Conservation (phyloP, 2,329 filamentous ascomycete genomes). For the Clarireedia hainanense region DNA sequence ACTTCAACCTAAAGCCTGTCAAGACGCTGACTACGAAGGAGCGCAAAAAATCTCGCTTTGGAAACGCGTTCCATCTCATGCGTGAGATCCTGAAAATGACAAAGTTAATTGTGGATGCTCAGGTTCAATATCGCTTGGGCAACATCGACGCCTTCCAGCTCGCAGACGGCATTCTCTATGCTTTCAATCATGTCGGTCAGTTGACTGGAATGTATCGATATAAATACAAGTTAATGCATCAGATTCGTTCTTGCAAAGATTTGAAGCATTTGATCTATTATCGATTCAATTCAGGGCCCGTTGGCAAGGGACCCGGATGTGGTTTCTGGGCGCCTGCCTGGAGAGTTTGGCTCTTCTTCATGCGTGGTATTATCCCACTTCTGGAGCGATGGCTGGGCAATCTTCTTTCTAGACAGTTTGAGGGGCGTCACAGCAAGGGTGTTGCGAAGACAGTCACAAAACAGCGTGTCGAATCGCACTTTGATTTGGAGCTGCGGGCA, state of each 20-base stretch:
- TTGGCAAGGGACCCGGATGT: conserved; percentile 94
- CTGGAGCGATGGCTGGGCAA: conserved; percentile 97
- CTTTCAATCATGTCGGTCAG: conserved; percentile 98
- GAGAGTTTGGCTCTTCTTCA: conserved; percentile 99
- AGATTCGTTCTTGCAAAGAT: conserved; percentile 98
- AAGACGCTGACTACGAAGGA: conserved; percentile 98
- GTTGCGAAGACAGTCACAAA: conserved; percentile 99
- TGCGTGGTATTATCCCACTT: conserved; percentile 94
- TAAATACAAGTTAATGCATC: conserved; percentile 99
- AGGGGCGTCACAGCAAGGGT: conserved; percentile 96
- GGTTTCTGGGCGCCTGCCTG: conserved; percentile 99
- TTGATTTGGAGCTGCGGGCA: conserved; percentile 91
- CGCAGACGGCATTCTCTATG: conserved; percentile 96
- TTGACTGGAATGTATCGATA: conserved; percentile 99
- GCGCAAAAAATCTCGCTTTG: conserved; percentile 97
- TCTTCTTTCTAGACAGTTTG: conserved; percentile 91
- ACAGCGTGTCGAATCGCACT: conserved; percentile 97
- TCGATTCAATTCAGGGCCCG: conserved; percentile 92
- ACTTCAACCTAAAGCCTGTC: conserved; percentile 98
- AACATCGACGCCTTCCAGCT: conserved; percentile 99
- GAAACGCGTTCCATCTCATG: conserved; percentile 99
- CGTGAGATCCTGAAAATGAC: conserved; percentile 92
- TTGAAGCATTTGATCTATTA: conserved; percentile 99
- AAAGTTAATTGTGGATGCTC: conserved; percentile 95
- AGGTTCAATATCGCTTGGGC: conserved; percentile 93